phyloP scores from a whole-genome alignment of 2,329 filamentous ascomycete genomes.

The Alternaria sp. region DNA sequence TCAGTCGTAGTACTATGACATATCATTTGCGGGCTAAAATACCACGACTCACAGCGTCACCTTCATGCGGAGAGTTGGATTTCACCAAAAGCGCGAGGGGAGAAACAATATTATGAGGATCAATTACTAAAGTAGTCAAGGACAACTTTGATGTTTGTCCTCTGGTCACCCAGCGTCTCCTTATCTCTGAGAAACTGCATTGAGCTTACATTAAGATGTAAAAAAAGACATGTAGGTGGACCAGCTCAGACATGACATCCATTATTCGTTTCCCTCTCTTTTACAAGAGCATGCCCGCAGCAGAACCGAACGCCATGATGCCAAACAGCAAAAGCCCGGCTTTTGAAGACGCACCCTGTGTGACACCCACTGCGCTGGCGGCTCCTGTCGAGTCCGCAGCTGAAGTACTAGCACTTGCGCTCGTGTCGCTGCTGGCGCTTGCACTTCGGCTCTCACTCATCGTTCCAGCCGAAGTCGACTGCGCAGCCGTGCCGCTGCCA shows the following conservation, averaged over 20 bases:
- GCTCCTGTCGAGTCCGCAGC: slow-evolving; percentile 4
- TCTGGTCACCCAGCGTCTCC: neutral
- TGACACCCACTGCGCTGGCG: slow-evolving; percentile 6
- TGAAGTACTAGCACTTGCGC: neutral
- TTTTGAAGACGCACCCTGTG: slow-evolving; percentile 10
- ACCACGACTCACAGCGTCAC: too few species aligned
- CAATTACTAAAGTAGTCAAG: neutral
- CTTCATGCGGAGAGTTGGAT: too few species aligned
- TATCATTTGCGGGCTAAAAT: too few species aligned
- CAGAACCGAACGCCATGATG: slow-evolving; percentile 15
- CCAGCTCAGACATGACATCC: neutral
- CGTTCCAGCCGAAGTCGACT: neutral
- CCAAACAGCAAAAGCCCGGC: slow-evolving; percentile 16
- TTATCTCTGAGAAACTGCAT: neutral
- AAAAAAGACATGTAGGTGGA: neutral
- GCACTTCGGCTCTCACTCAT: slow-evolving; percentile 5
- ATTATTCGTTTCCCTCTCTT: neutral
- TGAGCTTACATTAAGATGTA: neutral
- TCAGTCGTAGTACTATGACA: too few species aligned
- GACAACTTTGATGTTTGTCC: neutral
- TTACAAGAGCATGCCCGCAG: slow-evolving; percentile 19
- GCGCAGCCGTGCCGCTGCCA: slow-evolving; percentile 9
- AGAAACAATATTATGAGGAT: neutral
- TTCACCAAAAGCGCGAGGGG: neutral
- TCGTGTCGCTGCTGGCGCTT: neutral